Conservation (phyloP, 495 filamentous ascomycete species). For the Neurospora tetrasperma region DNA sequence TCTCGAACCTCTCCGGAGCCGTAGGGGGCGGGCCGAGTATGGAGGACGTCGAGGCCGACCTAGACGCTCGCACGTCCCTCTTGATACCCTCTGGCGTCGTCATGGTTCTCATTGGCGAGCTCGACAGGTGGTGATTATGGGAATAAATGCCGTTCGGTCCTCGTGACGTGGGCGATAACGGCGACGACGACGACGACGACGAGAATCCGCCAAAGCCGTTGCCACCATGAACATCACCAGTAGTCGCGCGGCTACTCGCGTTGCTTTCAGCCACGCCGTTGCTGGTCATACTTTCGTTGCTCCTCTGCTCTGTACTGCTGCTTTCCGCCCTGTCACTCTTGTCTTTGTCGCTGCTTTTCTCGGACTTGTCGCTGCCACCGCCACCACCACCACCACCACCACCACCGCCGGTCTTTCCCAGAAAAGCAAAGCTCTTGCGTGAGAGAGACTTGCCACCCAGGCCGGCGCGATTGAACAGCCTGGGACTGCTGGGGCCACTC, state of each 20-base stretch:
- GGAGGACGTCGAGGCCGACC: not conserved
- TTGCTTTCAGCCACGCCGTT: slow-evolving; percentile 1
- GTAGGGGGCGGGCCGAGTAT: not conserved
- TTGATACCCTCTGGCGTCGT: slow-evolving; percentile 5
- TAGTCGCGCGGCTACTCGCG: not conserved
- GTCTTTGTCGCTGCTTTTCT: slow-evolving; percentile 21
- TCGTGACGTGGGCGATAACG: not conserved
- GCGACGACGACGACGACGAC: not conserved
- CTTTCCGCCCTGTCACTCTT: slow-evolving; percentile 12
- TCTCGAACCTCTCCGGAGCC: slow-evolving; percentile 3
- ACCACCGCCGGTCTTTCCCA: slow-evolving; percentile 16
- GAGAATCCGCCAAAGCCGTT: not conserved
- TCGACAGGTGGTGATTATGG: slow-evolving; percentile 3
- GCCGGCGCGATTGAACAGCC: slow-evolving; percentile 29
- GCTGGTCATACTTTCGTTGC: slow-evolving; percentile 6
- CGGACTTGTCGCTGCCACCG: slow-evolving; percentile 19
- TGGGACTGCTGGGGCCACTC: slow-evolving; percentile 13
- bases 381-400: not conserved
- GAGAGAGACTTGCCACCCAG: slow-evolving; percentile 35
- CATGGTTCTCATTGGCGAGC: slow-evolving; percentile 5
- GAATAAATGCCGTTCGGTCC: not conserved
- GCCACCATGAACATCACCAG: not conserved
- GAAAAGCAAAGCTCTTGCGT: slow-evolving; percentile 40
- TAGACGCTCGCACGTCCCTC: slow-evolving; percentile 1
- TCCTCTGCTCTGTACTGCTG: slow-evolving; percentile 10